Evolutionary conservation across 805 yeast genomes (phyloP).

Genomic region (Wilhelminamyces savonicus): DNA sequence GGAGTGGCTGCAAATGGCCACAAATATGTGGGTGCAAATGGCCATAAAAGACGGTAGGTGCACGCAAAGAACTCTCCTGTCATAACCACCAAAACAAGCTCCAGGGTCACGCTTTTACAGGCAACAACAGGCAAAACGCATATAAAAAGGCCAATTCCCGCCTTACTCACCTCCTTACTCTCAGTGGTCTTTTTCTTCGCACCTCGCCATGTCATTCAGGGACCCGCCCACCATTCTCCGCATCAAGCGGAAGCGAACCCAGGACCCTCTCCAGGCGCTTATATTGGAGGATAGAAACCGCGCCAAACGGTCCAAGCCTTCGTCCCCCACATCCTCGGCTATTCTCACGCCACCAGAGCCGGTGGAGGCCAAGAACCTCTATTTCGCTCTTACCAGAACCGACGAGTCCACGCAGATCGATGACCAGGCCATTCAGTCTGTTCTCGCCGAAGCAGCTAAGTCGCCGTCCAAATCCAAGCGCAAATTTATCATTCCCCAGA

Average conservation of each 20-base stretch:
- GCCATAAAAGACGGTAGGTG: too few relatives aligned
- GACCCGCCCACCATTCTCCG: too few relatives aligned
- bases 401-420: conserved; percentile 16
- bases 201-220: too few relatives aligned
- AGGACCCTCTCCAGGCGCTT: conserved; percentile 84
- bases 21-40: too few relatives aligned
- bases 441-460: conserved; percentile 17
- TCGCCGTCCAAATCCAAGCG: conserved; percentile 8
- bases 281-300: conserved; percentile 35
- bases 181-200: too few relatives aligned
- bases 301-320: conserved; percentile 37
- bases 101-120: too few relatives aligned
- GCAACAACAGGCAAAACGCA: too few relatives aligned
- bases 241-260: conserved; percentile 79
- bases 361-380: conserved; percentile 10
- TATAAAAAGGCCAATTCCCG: too few relatives aligned
- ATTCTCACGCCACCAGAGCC: conserved; percentile 7
- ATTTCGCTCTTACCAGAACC: conserved; percentile 31
- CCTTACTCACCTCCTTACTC: too few relatives aligned
- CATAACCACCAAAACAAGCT: too few relatives aligned
- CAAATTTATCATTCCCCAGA: conserved; percentile 31
- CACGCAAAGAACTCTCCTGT: too few relatives aligned
- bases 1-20: too few relatives aligned
- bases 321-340: conserved; percentile 26
- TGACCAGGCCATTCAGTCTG: conserved; percentile 16